These are phyloP conservation scores for Penicillium verhagenii DNA, from an alignment of 495 filamentous ascomycete species.

Conservation along the genomic window DNA sequence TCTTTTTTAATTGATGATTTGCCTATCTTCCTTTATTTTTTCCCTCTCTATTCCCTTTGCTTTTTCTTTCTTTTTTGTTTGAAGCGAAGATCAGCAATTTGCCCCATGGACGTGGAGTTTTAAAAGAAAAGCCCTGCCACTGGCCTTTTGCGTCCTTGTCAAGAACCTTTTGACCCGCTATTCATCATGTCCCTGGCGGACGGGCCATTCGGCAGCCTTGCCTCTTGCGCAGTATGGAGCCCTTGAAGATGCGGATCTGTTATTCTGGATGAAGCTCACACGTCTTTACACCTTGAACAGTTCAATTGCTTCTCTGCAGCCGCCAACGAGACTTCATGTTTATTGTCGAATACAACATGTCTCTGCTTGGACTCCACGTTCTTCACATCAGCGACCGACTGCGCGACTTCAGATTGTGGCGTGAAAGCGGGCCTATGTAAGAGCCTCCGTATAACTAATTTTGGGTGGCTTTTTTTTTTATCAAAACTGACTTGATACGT, in stretches of 20 bases:
- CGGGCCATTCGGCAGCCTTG: neutral
- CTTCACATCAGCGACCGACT: conserved; percentile 11
- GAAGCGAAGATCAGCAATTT: neutral
- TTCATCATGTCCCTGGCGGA: neutral
- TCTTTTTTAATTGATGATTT: too few species aligned
- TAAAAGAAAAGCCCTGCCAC: neutral
- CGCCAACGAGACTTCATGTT: conserved; percentile 3
- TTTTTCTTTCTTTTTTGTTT: neutral
- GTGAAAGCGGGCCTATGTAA: conserved; percentile 13
- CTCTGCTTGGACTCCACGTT: conserved; percentile 7
- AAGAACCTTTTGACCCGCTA: neutral
- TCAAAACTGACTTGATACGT: neutral
- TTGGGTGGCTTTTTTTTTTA: too few species aligned
- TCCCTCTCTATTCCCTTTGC: neutral
- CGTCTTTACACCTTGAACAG: neutral
- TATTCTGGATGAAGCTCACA: neutral
- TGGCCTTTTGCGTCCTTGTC: neutral
- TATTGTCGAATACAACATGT: conserved; percentile 7
- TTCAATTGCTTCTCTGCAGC: conserved; percentile 1
- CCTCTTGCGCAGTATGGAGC: conserved; percentile 8
- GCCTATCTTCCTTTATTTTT: too few species aligned
- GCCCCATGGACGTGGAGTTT: neutral
- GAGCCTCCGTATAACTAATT: neutral
- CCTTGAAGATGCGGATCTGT: neutral
- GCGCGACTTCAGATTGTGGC: conserved; percentile 10